Base-by-base conservation (phyloP, 2,329 filamentous ascomycete species). In the Aspergillus sp. region DNA sequence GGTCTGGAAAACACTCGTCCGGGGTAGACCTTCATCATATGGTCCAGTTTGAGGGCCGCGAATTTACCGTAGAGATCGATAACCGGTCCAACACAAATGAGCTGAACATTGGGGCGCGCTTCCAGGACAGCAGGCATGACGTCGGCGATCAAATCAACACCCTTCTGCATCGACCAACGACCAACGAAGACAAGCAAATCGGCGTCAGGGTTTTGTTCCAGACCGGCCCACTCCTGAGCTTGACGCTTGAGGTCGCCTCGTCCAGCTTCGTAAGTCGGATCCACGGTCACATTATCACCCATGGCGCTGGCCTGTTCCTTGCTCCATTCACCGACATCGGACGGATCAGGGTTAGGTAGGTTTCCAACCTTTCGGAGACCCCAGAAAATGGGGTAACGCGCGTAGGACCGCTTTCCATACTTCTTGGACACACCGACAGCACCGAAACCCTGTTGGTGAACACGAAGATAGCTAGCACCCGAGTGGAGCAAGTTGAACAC, bases 301-400 rank as follows among this genome's bases (percentile, higher is more conserved):
- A 78, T 8, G 79, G 78, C 39, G 82, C 72, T 61, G 82, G 78
- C 69, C 81, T 82, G 66, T 82, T 79, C 84, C 84, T 87, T 57
- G 83, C 83, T 8, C 81, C 85, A 21, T 84, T 85, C 53, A 17
- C 53, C 53, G n/a, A 55, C 25, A 71, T 88, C 86, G 1, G 84
- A 84, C 4, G 86, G 86, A 71, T 89, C 86, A 1, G 87, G 86
- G 67, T 89, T 88, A 1, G 86, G 87, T 23, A 89, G 75, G 53
- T 84, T 81, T n/a, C 85, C 85, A 57, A 89, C 83, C 70, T 82
- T 83, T 63, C 82, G 82, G 56, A 88, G 72, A 58, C 85, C 84
- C 87, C 87, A 89, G 75, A 89, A 88, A 59, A 89, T 89, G 3
- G 87, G 87, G 69, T 89, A 89, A 54, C 87, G 80, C 49, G 86